A percentile compares a stretch with the other conserved stretches of the same genome.
phyloP scores from a whole-genome alignment of 805 yeast genomes.

The Saccharomycopsis synnaedendra region DNA sequence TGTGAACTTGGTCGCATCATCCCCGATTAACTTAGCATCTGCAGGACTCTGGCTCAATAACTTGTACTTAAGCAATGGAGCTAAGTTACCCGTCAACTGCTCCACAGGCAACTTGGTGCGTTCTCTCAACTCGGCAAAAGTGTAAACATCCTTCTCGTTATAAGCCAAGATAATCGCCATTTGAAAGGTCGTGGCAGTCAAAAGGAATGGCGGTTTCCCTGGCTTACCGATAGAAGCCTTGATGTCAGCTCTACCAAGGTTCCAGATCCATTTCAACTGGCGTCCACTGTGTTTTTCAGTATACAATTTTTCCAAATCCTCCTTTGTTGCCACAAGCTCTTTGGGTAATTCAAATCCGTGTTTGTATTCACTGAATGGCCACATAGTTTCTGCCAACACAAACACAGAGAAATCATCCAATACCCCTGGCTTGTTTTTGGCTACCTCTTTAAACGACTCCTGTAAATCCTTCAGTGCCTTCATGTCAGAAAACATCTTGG shows the following conservation, averaged over 20 bases:
- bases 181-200: conserved; percentile 78
- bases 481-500: conserved; percentile 94
- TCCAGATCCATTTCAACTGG: conserved; percentile 92
- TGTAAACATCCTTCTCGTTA: conserved; percentile 53
- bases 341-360: conserved; percentile 49
- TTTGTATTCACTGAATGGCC: conserved; percentile 56
- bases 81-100: conserved; percentile 62
- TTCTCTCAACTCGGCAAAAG: conserved; percentile 49
- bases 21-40: conserved; percentile 39
- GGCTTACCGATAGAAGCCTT: conserved; percentile 75
- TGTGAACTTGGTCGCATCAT: conserved; percentile 50
- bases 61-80: conserved; percentile 70
- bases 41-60: conserved; percentile 58
- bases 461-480: conserved; percentile 72
- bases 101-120: conserved; percentile 58
- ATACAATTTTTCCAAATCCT: conserved; percentile 59
- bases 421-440: conserved; percentile 22
- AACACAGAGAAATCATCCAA: conserved; percentile 54
- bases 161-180: conserved; percentile 79
- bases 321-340: conserved; percentile 51
- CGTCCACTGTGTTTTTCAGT: conserved; percentile 73
- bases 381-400: conserved; percentile 78
- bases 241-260: conserved; percentile 83
- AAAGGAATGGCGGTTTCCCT: conserved; percentile 69
- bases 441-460: conserved; percentile 36